Percentiles rank a stretch among this genome's conserved stretches.
phyloP scores from a whole-genome alignment of 108 stramenopile species.

The Schizochytrium sp. region DNA sequence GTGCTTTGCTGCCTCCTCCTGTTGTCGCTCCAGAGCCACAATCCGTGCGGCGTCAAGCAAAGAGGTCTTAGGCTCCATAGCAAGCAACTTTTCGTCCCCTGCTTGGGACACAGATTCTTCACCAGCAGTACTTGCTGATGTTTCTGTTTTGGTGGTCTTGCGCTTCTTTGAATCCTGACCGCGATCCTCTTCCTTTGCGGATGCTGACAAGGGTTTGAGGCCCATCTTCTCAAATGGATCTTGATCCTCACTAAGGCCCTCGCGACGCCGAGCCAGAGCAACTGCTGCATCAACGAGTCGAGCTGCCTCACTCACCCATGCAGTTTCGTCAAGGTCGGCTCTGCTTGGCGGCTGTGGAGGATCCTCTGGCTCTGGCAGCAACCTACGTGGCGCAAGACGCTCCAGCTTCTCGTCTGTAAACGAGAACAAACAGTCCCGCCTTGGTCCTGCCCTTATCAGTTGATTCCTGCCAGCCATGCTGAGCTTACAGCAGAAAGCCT shows the following conservation, averaged over 20 bases:
- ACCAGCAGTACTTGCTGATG: too few species aligned
- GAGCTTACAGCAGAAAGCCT: background rate
- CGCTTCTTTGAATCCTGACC: background rate
- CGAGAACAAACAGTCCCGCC: background rate
- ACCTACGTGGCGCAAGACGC: background rate
- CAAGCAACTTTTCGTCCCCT: too few species aligned
- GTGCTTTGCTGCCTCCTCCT: too few species aligned
- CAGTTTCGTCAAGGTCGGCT: background rate
- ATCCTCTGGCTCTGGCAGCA: background rate
- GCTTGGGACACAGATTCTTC: too few species aligned
- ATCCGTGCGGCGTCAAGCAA: too few species aligned
- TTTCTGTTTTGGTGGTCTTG: too few species aligned
- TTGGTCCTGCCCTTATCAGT: background rate
- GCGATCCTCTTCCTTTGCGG: background rate
- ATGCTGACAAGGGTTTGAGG: background rate
- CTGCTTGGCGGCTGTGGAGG: background rate
- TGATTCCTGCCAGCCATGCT: too few species aligned
- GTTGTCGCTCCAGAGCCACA: too few species aligned
- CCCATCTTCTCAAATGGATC: slow-evolving; percentile 45
- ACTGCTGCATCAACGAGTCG: background rate
- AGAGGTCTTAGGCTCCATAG: too few species aligned
- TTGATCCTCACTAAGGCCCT: background rate
- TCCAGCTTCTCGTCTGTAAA: background rate
- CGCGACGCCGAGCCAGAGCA: background rate
- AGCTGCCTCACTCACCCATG: background rate